Evolutionary conservation across 2,329 filamentous ascomycete species (phyloP).

Genomic region (Botryosphaeria dothidea): DNA sequence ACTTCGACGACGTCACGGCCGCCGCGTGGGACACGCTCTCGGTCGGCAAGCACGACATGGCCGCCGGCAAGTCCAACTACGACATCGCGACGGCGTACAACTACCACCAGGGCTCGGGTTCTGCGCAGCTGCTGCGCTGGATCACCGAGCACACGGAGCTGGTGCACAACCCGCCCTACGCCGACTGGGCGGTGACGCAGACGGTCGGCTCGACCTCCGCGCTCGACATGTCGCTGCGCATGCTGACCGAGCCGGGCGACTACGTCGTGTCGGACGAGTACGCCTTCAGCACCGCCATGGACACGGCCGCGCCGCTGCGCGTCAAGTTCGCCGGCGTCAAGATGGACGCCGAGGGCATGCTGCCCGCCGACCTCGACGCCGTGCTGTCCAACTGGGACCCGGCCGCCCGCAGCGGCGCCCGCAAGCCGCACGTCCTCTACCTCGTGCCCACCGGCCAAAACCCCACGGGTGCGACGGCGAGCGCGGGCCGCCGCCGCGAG

Average conservation of each 20-base stretch:
- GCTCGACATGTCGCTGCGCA: constrained; percentile 78
- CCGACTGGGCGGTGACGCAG: constrained; percentile 84
- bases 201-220: constrained; percentile 84
- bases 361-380: constrained; percentile 62
- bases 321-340: constrained; percentile 61
- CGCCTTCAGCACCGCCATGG: constrained; percentile 77
- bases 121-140: constrained; percentile 84
- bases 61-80: constrained; percentile 60
- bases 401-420: constrained; percentile 47
- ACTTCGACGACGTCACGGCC: constrained; percentile 71
- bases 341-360: constrained; percentile 67
- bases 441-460: constrained; percentile 84
- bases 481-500: constrained; percentile 64
- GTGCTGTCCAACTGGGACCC: constrained; percentile 67
- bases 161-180: constrained; percentile 81
- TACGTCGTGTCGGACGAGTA: constrained; percentile 86
- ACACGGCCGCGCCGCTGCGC: constrained; percentile 65
- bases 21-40: constrained; percentile 53
- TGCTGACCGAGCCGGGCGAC: constrained; percentile 77
- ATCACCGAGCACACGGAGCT: constrained; percentile 95
- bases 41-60: constrained; percentile 82
- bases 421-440: constrained; percentile 69
- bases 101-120: constrained; percentile 85
- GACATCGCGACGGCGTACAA: constrained; percentile 90
- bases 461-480: constrained; percentile 83